These are phyloP conservation scores for Xerophyta viscosa DNA, from an alignment of 106 monocot species.

Conservation along the genomic window DNA sequence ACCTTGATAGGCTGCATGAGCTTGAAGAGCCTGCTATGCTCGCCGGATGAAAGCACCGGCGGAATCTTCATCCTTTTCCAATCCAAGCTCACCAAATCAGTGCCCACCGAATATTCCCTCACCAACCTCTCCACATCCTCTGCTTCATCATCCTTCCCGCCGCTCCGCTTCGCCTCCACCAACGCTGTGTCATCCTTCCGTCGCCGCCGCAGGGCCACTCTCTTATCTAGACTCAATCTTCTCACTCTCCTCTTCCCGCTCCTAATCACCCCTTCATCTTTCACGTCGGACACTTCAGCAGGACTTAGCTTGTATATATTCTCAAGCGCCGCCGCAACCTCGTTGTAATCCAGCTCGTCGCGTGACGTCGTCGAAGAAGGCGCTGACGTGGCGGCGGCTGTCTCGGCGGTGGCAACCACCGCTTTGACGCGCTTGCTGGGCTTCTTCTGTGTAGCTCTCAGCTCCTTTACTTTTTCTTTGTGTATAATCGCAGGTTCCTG, in stretches of 20 bases:
- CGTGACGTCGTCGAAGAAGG: too few species aligned
- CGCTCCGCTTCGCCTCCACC: background rate
- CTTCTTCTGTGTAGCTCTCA: background rate
- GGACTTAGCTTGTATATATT: constrained; percentile 93
- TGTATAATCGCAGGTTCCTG: constrained; percentile 16
- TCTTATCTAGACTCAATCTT: constrained; percentile 49
- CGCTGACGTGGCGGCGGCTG: too few species aligned
- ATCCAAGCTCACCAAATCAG: constrained; percentile 55
- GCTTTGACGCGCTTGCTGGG: constrained; percentile 6
- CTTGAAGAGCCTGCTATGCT: constrained; percentile 64
- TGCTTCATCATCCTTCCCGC: constrained; percentile 3
- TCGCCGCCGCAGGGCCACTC: constrained; percentile 36
- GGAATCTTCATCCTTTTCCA: constrained; percentile 96
- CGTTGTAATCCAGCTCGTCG: constrained; percentile 68
- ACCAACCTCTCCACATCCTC: constrained; percentile 38
- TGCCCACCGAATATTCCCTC: constrained; percentile 49
- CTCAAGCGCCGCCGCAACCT: constrained; percentile 77
- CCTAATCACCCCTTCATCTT: constrained; percentile 25
- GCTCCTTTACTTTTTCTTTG: too few species aligned
- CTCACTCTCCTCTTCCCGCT: constrained; percentile 31
- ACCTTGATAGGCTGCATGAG: constrained; percentile 96
- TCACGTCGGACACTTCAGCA: constrained; percentile 31
- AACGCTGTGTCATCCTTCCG: constrained; percentile 7
- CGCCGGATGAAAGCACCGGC: constrained; percentile 54
- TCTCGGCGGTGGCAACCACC: background rate